phyloP scores from a whole-genome alignment of 345 rosid species.

The Citrus sp. region DNA sequence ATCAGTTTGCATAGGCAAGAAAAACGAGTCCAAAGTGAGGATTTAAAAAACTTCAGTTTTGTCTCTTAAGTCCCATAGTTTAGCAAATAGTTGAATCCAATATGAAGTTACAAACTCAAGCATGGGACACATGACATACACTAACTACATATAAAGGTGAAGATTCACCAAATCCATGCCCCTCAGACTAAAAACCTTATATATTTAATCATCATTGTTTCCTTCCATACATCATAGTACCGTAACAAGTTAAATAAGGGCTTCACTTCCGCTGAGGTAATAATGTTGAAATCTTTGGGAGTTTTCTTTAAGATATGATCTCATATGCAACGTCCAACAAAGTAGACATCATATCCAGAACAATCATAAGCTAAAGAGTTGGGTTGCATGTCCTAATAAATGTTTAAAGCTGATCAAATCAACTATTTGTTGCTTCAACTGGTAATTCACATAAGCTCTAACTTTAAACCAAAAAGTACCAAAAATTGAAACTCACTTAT shows the following conservation, averaged over 20 bases:
- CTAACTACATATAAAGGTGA: no score
- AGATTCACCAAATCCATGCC: no score
- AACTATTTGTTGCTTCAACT: no score
- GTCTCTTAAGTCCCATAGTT: not conserved
- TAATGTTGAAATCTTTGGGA: conserved; percentile 60
- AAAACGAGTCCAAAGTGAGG: not conserved
- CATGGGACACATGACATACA: not conserved
- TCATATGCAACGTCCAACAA: conserved; percentile 76
- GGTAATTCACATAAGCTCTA: no score
- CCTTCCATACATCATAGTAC: no score
- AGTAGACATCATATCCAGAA: conserved; percentile 31
- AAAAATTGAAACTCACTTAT: no score
- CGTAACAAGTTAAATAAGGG: not conserved
- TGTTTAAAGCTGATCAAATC: no score
- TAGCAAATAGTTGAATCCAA: not conserved
- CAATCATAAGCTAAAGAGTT: no score
- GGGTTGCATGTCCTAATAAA: no score
- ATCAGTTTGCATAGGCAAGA: not conserved
- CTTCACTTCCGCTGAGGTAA: conserved; percentile 56
- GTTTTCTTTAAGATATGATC: conserved; percentile 43
- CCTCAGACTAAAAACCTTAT: no score
- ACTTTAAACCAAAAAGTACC: no score
- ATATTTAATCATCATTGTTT: no score
- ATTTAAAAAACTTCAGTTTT: not conserved
- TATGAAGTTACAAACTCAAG: not conserved